Evolutionary conservation across 306 rosid species (phyloP), one percentile per base, ranked within the genome.

Genomic region (Pueraria montana): DNA sequence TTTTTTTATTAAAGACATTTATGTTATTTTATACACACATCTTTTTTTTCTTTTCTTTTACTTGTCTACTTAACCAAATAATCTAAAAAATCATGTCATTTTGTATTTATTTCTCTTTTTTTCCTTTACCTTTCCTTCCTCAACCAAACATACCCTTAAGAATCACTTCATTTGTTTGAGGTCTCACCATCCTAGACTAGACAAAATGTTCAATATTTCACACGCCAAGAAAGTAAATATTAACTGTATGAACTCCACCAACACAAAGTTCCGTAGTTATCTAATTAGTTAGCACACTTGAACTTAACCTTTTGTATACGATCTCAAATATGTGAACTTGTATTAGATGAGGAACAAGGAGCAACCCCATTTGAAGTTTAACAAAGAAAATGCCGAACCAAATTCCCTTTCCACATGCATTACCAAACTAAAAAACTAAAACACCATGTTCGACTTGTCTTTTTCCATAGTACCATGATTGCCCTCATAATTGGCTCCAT

Each of bases 381-480:
- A 65, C 14, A 38, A 66, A 36, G 49, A 36, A 38, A 66, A 38
- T n/a, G 27, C 0, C 4, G 26, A 66, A 38, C 30, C 72, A 66
- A 66, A 66, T 9, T 66, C 8, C 8, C 9, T 66, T 66, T 36
- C 71, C 16, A 65, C 24, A 34, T 32, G 46, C 46, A 46, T 65
- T 34, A 65, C 24, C 48, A 63, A 30, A 58, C 2, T 21, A 62
- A 62, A 34, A 7, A 27, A 55, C 0, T 21, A 26, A 62, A 66
- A 17, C 27, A 36, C 30, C 72, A 36, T 66, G 11, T 66, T 66
- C 5, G 30, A 38, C 49, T 18, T 4, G 27, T n/a, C 72, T n/a
- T 18, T 66, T 66, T 18, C 72, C 13, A 32, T 64, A 16, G 69
- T 63, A 64, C 70, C 45, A 32, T 64, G 23, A 64, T 64, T 23